Conservation (phyloP, 305 asterid species). For the Salvia sclarea region DNA sequence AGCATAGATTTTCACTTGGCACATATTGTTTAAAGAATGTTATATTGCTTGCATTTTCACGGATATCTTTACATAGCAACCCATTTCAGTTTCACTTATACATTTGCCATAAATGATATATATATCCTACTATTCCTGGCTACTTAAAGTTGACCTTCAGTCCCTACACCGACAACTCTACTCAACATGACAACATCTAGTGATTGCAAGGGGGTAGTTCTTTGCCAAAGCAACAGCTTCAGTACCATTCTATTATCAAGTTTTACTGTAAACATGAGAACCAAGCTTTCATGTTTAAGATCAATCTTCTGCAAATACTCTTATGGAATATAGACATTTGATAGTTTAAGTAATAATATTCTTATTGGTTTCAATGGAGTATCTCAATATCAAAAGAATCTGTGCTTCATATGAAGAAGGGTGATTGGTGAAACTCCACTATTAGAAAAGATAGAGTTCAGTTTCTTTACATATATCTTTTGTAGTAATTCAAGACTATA, state of each 20-base stretch:
- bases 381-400: constrained; percentile 5
- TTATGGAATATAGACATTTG: background rate
- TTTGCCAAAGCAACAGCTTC: background rate
- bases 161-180: background rate
- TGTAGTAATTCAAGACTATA: too few relatives aligned
- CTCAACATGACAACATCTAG: background rate
- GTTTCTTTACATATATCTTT: background rate
- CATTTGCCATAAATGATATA: background rate
- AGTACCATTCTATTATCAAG: background rate
- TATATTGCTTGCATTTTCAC: background rate
- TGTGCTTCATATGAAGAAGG: background rate
- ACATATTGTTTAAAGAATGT: background rate
- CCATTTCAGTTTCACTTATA: background rate
- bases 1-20: background rate
- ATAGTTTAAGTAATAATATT: constrained; percentile 15
- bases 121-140: background rate
- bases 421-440: background rate
- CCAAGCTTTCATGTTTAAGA: background rate
- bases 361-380: background rate
- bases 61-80: background rate
- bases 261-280: background rate
- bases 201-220: background rate
- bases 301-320: background rate
- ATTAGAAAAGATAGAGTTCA: background rate
- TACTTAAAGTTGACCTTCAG: background rate